Evolutionary conservation across 495 filamentous ascomycete species (phyloP), one percentile per base, ranked within the genome.

Genomic region (Melanomma pulvis-pyrius): DNA sequence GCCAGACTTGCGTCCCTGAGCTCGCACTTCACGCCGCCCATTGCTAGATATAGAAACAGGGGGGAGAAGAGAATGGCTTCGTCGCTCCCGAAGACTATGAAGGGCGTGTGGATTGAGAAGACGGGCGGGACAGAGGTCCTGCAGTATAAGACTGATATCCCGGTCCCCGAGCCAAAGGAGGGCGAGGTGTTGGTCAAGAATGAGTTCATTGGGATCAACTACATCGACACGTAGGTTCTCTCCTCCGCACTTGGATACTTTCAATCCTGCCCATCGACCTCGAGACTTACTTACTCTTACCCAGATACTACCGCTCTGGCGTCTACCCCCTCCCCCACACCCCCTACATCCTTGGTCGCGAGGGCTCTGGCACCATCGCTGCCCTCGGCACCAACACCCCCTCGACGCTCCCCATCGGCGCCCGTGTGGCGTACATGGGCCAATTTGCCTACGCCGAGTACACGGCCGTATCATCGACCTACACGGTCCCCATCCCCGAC

Each of bases 261-360:
- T 25, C 49, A 32, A 54, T 39, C 50, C 50, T 47, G 8, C 51
- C 54, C 6, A 29, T 58, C 46, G 26, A 57, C 28, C 62, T 36
- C 64, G 68, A 29, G 19, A 47, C 68, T n/a, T n/a, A n/a, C n/a
- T n/a, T n/a, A n/a, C n/a, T n/a, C n/a, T n/a, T n/a, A n/a, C n/a
- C n/a, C n/a, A 90, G 89, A 47, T 97, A 98, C 77, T 96, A 93
- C 86, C 92, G 93, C 69, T 88, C 85, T 11, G 94, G 94, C 22
- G 86, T 97, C 41, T 98, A 97, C 80, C 81, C 84, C 0, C 78
- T 87, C 3, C 81, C 90, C 21, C 58, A 74, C 1, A 88, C 88
- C 72, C 94, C 93, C 17, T 85, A 90, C 64, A 85, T 91, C 59
- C 87, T 93, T 19, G 94, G 94, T 69, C 89, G 88, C 54, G 94